These are phyloP conservation scores for Ophiocytium majus DNA, from an alignment of 352 stramenopile species.

Conservation along the genomic window DNA sequence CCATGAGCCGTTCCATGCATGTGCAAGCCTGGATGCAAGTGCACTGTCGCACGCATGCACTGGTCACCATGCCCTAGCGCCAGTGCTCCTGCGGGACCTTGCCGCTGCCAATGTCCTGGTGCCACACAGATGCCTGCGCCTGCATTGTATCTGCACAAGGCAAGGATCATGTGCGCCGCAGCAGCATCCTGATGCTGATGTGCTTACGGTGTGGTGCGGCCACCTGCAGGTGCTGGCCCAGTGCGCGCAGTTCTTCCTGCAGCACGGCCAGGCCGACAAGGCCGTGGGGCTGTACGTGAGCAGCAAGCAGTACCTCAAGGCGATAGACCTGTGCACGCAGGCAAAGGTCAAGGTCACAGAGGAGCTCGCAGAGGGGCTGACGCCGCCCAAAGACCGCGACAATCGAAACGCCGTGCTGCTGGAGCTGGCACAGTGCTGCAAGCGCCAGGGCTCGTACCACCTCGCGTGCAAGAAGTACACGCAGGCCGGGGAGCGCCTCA, in stretches of 20 bases:
- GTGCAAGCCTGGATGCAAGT: no score
- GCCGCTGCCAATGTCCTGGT: no score
- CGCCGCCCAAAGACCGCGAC: slow-evolving; percentile 71
- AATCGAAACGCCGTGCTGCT: slow-evolving; percentile 73
- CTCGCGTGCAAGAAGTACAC: slow-evolving; percentile 93
- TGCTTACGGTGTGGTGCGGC: background rate
- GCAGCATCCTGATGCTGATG: no score
- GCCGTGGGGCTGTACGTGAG: slow-evolving; percentile 79
- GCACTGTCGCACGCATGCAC: no score
- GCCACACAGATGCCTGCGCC: no score
- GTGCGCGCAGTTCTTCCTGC: slow-evolving; percentile 86
- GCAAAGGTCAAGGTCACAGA: slow-evolving; percentile 69
- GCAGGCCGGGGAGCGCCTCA: slow-evolving; percentile 59
- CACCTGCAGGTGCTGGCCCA: slow-evolving; percentile 69
- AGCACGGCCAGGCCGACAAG: slow-evolving; percentile 82
- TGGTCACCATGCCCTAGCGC: no score
- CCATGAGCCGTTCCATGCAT: no score
- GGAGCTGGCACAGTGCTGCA: slow-evolving; percentile 83
- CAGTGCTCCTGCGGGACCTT: no score
- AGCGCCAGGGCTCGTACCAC: slow-evolving; percentile 83
- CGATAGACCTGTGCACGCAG: slow-evolving; percentile 80
- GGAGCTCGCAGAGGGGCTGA: slow-evolving; percentile 85
- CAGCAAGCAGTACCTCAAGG: slow-evolving; percentile 67
- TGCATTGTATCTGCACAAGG: no score
- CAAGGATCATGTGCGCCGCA: no score